These are phyloP conservation scores for Kurtzmaniella quercitrusa DNA, from an alignment of 1,139 yeast species.

Conservation along the genomic window DNA sequence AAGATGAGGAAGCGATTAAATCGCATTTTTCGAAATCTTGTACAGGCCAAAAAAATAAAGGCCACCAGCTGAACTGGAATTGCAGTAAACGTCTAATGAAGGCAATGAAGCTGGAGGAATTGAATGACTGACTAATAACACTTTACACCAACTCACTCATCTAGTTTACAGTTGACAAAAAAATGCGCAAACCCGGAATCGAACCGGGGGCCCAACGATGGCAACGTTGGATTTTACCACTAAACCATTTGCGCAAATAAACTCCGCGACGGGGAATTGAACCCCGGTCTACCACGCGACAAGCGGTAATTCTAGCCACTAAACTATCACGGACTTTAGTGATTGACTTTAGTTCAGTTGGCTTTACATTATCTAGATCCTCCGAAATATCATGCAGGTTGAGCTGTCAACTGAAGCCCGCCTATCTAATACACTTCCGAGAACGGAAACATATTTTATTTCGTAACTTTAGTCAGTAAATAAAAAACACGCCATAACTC, in stretches of 20 bases:
- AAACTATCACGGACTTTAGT: conserved; percentile 38
- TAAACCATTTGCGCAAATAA: conserved; percentile 21
- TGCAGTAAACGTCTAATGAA: not conserved
- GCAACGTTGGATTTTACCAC: conserved; percentile 24
- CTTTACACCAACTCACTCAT: too few species aligned
- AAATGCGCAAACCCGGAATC: conserved; percentile 22
- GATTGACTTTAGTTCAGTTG: not conserved
- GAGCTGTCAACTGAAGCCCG: too few species aligned
- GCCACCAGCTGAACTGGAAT: not conserved
- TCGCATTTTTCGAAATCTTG: too few species aligned
- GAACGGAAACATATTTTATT: not conserved
- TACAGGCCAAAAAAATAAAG: too few species aligned
- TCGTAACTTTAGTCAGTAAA: not conserved
- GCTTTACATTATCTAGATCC: not conserved
- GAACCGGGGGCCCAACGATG: conserved; percentile 24
- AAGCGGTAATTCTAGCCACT: conserved; percentile 49
- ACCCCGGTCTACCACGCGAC: conserved; percentile 68
- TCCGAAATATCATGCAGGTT: too few species aligned
- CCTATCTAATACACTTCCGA: not conserved
- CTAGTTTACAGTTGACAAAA: too few species aligned
- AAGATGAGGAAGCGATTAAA: not conserved
- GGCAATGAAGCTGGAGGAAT: too few species aligned
- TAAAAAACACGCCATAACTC: not conserved
- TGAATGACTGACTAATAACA: too few species aligned
- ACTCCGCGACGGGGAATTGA: conserved; percentile 70